Conservation (phyloP, 2,329 filamentous ascomycete species). For the Diaporthe sp. region DNA sequence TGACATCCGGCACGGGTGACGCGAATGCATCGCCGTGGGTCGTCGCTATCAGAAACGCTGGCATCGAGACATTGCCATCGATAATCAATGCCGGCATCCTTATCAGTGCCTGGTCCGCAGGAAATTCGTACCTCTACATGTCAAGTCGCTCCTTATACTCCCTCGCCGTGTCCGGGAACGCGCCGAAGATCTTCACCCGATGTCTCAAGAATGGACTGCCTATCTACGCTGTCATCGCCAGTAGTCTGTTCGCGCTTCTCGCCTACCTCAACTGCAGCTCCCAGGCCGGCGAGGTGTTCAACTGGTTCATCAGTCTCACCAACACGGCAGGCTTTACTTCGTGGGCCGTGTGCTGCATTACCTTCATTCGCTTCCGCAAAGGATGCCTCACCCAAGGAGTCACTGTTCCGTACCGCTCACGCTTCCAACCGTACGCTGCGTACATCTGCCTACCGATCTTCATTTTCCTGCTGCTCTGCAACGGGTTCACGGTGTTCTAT, state of each 20-base stretch:
- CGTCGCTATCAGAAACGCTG: slow-evolving; percentile 72
- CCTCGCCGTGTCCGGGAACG: slow-evolving; percentile 60
- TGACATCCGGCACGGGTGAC: slow-evolving; percentile 48
- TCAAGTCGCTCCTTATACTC: slow-evolving; percentile 56
- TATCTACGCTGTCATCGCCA: slow-evolving; percentile 51
- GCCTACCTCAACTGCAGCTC: slow-evolving; percentile 74
- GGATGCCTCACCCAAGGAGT: slow-evolving; percentile 59
- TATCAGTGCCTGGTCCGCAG: slow-evolving; percentile 51
- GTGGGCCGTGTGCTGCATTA: slow-evolving; percentile 66
- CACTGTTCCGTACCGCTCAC: slow-evolving; percentile 64
- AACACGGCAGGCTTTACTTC: slow-evolving; percentile 65
- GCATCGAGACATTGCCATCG: slow-evolving; percentile 69
- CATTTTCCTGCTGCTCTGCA: slow-evolving; percentile 64
- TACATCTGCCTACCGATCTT: slow-evolving; percentile 53
- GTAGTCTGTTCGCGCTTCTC: slow-evolving; percentile 71
- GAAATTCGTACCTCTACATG: slow-evolving; percentile 50
- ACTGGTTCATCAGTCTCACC: slow-evolving; percentile 70
- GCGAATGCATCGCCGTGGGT: slow-evolving; percentile 55
- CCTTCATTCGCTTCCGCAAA: slow-evolving; percentile 70
- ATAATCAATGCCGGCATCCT: slow-evolving; percentile 78
- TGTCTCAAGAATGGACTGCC: slow-evolving; percentile 61
- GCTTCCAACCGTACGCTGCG: slow-evolving; percentile 69
- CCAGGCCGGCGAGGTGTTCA: slow-evolving; percentile 68
- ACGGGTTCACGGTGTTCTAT: slow-evolving; percentile 76
- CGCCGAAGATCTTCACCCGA: slow-evolving; percentile 58